A percentile compares a stretch with the other conserved stretches of the same genome.
phyloP scores from a whole-genome alignment of 495 filamentous ascomycete species.

The Thermothielavioides terrestris region DNA sequence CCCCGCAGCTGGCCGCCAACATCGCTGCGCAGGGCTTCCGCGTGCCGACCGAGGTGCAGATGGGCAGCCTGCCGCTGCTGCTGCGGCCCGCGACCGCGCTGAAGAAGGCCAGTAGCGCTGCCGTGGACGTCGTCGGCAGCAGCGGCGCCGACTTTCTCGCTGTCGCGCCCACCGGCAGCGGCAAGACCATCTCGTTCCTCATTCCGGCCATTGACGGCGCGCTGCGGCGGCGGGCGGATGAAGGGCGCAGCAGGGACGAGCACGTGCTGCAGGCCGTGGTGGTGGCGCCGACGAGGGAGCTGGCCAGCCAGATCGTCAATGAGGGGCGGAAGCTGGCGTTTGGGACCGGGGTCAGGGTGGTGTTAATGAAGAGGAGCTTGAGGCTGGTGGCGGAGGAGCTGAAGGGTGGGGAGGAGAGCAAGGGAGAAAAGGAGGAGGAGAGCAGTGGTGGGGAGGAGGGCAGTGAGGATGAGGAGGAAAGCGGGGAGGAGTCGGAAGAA shows the following conservation, averaged over 20 bases:
- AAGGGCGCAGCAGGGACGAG: slow-evolving; percentile 23
- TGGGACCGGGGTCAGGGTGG: slow-evolving; percentile 70
- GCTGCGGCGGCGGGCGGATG: slow-evolving; percentile 40
- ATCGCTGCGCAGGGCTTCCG: slow-evolving; percentile 74
- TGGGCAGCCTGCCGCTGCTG: slow-evolving; percentile 73
- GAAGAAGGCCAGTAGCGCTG: slow-evolving; percentile 15
- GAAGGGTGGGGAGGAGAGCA: not conserved
- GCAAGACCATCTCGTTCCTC: slow-evolving; percentile 92
- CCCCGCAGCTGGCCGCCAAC: slow-evolving; percentile 63
- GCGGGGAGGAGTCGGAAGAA: slow-evolving; percentile 20
- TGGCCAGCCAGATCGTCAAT: slow-evolving; percentile 86
- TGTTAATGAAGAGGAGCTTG: slow-evolving; percentile 80
- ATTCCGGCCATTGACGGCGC: slow-evolving; percentile 75
- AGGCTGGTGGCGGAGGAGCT: slow-evolving; percentile 45
- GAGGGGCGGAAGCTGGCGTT: slow-evolving; percentile 74
- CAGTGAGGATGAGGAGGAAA: slow-evolving; percentile 18
- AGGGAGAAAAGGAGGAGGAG: slow-evolving; percentile 36
- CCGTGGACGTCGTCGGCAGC: slow-evolving; percentile 21
- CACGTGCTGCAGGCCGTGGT: slow-evolving; percentile 61
- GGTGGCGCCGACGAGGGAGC: slow-evolving; percentile 85
- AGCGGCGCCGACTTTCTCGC: slow-evolving; percentile 62
- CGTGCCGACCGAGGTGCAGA: slow-evolving; percentile 86
- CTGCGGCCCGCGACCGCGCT: slow-evolving; percentile 45
- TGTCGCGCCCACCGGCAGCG: slow-evolving; percentile 90
- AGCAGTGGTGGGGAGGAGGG: slow-evolving; percentile 21